phyloP scores from a whole-genome alignment of 139 green algal species.

The Choricystis sp. region DNA sequence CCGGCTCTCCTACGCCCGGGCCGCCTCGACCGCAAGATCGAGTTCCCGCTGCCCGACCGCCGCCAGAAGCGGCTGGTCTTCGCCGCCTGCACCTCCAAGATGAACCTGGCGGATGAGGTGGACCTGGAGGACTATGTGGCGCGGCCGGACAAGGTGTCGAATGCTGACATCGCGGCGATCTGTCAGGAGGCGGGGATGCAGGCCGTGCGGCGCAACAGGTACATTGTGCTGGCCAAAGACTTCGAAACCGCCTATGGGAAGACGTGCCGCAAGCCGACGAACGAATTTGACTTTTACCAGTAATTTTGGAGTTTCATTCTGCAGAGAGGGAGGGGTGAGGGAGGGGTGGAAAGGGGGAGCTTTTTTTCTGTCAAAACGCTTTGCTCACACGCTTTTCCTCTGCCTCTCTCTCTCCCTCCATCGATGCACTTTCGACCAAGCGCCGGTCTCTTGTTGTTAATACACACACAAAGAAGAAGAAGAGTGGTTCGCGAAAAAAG shows the following conservation, averaged over 20 bases:
- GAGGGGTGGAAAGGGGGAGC: not conserved
- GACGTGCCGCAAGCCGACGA: slow-evolving; percentile 70
- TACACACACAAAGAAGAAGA: not conserved
- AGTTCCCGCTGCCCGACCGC: slow-evolving; percentile 95
- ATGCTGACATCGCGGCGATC: slow-evolving; percentile 82
- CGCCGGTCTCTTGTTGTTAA: not conserved
- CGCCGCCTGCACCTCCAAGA: slow-evolving; percentile 93
- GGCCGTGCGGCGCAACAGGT: slow-evolving; percentile 91
- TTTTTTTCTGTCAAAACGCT: not conserved
- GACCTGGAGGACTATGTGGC: slow-evolving; percentile 97
- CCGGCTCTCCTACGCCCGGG: slow-evolving; percentile 90
- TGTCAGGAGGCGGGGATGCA: slow-evolving; percentile 76
- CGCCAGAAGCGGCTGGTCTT: slow-evolving; percentile 97
- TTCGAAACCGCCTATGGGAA: slow-evolving; percentile 98
- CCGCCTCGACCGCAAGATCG: slow-evolving; percentile 96
- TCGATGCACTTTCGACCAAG: not conserved
- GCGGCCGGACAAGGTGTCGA: slow-evolving; percentile 93
- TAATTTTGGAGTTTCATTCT: slow-evolving; percentile 19
- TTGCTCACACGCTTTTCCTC: not conserved
- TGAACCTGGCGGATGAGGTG: slow-evolving; percentile 97
- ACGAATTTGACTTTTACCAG: slow-evolving; percentile 97
- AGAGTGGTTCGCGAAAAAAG: no score
- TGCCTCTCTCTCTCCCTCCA: not conserved
- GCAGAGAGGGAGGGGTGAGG: not conserved
- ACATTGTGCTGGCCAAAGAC: slow-evolving; percentile 98